Evolutionary conservation across 163 green algal species (phyloP).

Genomic region (Scenedesmus sp.): DNA sequence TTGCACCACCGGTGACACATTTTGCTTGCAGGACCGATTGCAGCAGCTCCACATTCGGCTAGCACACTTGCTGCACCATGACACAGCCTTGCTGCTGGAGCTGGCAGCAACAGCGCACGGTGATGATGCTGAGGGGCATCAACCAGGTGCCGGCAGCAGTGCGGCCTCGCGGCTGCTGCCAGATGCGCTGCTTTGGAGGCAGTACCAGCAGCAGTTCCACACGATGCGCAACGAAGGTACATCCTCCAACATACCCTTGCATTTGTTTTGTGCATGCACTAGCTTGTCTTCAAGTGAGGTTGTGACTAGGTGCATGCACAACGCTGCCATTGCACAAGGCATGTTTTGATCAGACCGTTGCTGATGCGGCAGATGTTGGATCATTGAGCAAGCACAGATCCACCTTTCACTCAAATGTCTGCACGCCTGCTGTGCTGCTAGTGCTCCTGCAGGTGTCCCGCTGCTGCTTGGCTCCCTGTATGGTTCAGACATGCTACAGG

Average conservation of each 20-base stretch:
- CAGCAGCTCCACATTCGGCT: conserved; percentile 31
- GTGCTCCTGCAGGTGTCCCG: conserved; percentile 18
- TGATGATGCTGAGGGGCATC: not conserved
- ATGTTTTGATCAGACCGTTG: too few relatives aligned
- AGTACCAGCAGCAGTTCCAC: conserved; percentile 31
- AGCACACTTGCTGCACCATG: not conserved
- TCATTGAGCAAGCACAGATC: too few relatives aligned
- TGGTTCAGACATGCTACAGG: conserved; percentile 38
- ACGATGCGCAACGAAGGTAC: conserved; percentile 41
- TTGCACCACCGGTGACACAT: not conserved
- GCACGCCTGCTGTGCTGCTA: not conserved
- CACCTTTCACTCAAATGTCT: not conserved
- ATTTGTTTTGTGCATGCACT: not conserved
- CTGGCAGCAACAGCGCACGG: not conserved
- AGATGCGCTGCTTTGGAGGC: conserved; percentile 34
- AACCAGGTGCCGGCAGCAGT: not conserved
- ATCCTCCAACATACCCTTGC: not conserved
- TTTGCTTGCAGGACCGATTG: conserved; percentile 8
- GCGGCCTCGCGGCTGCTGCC: conserved; percentile 16
- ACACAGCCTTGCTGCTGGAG: conserved; percentile 33
- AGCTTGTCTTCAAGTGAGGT: not conserved
- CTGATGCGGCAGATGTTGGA: too few relatives aligned
- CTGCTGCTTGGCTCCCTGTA: conserved; percentile 48
- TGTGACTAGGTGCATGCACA: not conserved
- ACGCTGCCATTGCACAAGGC: too few relatives aligned